Percentiles rank a stretch among this genome's conserved stretches.
phyloP scores from a whole-genome alignment of 2,329 filamentous ascomycete genomes.

The Nannizzia gypsea region DNA sequence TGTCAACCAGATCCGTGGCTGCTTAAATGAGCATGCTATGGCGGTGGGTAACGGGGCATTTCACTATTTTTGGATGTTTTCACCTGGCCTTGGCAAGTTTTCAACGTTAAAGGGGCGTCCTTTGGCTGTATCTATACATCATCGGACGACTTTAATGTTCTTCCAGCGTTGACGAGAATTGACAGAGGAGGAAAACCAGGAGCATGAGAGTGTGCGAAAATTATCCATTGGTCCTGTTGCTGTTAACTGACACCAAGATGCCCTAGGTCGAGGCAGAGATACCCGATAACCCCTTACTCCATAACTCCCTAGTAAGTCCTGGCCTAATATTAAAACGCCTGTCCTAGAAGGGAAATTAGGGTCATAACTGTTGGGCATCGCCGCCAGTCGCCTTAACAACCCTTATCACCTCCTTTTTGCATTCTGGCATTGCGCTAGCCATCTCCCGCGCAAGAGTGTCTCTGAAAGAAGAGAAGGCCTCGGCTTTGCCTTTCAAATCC shows the following conservation, averaged over 20 bases:
- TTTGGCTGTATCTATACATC: neutral
- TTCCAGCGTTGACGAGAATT: neutral
- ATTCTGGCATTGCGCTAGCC: slow-evolving; percentile 46
- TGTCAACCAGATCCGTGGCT: neutral
- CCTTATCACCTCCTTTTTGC: slow-evolving; percentile 41
- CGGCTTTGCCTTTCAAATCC: slow-evolving; percentile 48
- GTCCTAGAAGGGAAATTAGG: neutral
- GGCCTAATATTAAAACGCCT: neutral
- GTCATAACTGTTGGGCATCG: slow-evolving; percentile 3
- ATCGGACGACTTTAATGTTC: neutral
- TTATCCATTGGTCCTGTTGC: neutral
- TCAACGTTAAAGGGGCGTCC: neutral
- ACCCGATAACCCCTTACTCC: neutral
- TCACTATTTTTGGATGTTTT: slow-evolving; percentile 2
- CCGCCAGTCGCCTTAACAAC: slow-evolving; percentile 36
- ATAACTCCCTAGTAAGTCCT: neutral
- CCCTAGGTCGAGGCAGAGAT: neutral
- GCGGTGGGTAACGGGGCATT: neutral
- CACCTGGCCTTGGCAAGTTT: neutral
- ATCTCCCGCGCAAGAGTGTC: slow-evolving; percentile 49
- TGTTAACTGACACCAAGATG: neutral
- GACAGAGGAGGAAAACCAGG: neutral
- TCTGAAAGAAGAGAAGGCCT: slow-evolving; percentile 48
- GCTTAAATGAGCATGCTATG: neutral
- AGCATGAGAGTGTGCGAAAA: neutral